Base-by-base conservation (phyloP, 306 rosid genomes). In the Cucumis hystrix region DNA sequence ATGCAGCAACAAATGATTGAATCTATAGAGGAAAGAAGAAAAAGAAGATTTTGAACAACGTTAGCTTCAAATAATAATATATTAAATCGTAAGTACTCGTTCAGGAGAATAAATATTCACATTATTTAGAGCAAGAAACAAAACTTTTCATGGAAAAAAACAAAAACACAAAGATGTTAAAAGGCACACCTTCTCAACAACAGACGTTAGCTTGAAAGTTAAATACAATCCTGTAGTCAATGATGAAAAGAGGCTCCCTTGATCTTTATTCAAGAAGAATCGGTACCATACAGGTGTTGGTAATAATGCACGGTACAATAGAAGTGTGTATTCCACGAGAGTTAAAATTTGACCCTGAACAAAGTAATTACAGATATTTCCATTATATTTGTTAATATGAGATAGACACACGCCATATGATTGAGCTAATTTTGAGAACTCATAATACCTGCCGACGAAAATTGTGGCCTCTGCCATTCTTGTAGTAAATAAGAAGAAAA, bases 201-300 rank as follows among this genome's bases (percentile, higher is more conserved):
- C 82, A 79, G 92, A 87, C 47, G 91, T 95, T 63, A 95, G 88
- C 90, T 94, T 94, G 80, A 90, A 90, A 20, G 96, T 94, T 82
- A 94, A 71, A 88, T 94, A 94, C 84, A 94, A 84, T 74, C 97
- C 97, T 5, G 98, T 94, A 59, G 85, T 87, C 82, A 92, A 85
- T 39, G 97, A 89, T 25, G 98, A 95, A 83, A 95, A 95, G 86
- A 95, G 88, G 85, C 96, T 87, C 77, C 96, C 97, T 79, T 87
- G 83, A 23, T 88, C 93, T 82, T 85, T 92, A 90, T 95, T 89
- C 80, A 92, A 83, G 86, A 90, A 92, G 87, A 92, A 92, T 7
- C 92, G 87, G 77, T 92, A 92, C 97, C 97, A 95, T 72, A 95
- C 93, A 28, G 98, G 97, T 62, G 93, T 79, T 60, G 98, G 96